These are phyloP conservation scores for Polyporus arcularius DNA, from an alignment of 768 basidiomycete species.

Conservation along the genomic window DNA sequence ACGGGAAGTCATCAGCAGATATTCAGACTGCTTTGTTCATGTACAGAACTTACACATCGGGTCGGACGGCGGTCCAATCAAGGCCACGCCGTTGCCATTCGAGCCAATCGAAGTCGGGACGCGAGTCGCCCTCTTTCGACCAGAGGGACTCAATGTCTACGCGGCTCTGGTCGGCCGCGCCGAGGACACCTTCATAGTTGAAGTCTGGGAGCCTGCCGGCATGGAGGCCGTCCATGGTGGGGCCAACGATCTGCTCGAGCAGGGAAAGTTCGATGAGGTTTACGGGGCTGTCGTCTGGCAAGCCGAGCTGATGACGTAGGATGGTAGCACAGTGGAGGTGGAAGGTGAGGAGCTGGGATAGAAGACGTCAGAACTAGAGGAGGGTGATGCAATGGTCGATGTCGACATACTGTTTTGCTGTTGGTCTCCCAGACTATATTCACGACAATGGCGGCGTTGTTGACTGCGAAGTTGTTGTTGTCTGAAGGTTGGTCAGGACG, in stretches of 20 bases:
- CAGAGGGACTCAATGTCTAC: constrained; percentile 28
- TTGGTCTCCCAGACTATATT: constrained; percentile 20
- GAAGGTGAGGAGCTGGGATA: too few relatives aligned
- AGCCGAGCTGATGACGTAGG: too few relatives aligned
- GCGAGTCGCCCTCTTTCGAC: constrained; percentile 1
- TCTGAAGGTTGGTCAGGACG: neutral
- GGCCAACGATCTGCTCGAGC: too few relatives aligned
- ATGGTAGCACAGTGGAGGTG: too few relatives aligned
- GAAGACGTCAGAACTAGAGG: too few relatives aligned
- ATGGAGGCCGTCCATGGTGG: too few relatives aligned
- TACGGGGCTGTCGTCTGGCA: too few relatives aligned
- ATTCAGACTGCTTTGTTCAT: neutral
- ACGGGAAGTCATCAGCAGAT: neutral
- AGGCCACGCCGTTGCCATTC: constrained; percentile 13
- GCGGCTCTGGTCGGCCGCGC: too few relatives aligned
- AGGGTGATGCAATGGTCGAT: neutral
- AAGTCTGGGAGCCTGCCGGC: too few relatives aligned
- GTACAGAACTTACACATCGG: constrained; percentile 11
- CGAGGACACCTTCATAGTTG: too few relatives aligned
- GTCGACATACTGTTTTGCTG: constrained; percentile 5
- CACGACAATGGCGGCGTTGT: neutral
- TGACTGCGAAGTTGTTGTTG: neutral
- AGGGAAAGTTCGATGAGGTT: too few relatives aligned
- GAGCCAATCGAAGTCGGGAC: constrained; percentile 28
- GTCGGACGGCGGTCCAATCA: constrained; percentile 18